Conservation (phyloP, 2,329 filamentous ascomycete species). For the Botrytis sinoallii region DNA sequence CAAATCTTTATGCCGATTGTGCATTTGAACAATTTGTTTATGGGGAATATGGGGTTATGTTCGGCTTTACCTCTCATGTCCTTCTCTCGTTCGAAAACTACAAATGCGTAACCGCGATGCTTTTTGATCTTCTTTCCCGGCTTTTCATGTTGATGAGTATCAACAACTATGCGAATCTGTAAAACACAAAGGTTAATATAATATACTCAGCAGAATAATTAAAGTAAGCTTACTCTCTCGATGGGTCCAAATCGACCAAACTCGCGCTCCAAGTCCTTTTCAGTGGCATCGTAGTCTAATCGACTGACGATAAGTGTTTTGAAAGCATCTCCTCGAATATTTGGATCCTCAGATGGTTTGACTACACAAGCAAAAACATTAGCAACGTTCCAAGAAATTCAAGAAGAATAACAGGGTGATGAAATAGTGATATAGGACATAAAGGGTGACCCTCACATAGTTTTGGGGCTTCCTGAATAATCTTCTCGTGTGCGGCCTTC, state of each 20-base stretch:
- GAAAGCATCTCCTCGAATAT: slow-evolving; percentile 89
- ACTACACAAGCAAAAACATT: slow-evolving; percentile 48
- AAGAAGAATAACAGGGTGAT: not conserved
- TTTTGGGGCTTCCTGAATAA: slow-evolving; percentile 35
- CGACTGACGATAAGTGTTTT: slow-evolving; percentile 92
- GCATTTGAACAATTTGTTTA: slow-evolving; percentile 32
- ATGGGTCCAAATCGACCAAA: slow-evolving; percentile 93
- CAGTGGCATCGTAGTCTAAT: slow-evolving; percentile 83
- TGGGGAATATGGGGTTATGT: slow-evolving; percentile 40
- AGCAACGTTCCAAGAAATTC: slow-evolving; percentile 19
- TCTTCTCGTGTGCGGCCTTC: slow-evolving; percentile 60
- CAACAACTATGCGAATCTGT: slow-evolving; percentile 83
- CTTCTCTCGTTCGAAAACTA: slow-evolving; percentile 94
- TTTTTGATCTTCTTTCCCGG: slow-evolving; percentile 76
- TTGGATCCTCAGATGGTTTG: slow-evolving; percentile 79
- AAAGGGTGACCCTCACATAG: slow-evolving; percentile 35
- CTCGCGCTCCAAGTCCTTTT: slow-evolving; percentile 86
- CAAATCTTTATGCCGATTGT: slow-evolving; percentile 45
- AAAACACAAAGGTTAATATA: slow-evolving; percentile 21
- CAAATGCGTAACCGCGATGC: slow-evolving; percentile 90
- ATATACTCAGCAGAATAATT: not conserved
- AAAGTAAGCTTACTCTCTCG: slow-evolving; percentile 65
- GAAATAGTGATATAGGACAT: slow-evolving; percentile 32
- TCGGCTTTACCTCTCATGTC: slow-evolving; percentile 93
- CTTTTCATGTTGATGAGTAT: slow-evolving; percentile 66